Evolutionary conservation across 768 basidiomycete species (phyloP), one percentile per base, ranked within the genome.

Genomic region (Cyclocybe aegerita): DNA sequence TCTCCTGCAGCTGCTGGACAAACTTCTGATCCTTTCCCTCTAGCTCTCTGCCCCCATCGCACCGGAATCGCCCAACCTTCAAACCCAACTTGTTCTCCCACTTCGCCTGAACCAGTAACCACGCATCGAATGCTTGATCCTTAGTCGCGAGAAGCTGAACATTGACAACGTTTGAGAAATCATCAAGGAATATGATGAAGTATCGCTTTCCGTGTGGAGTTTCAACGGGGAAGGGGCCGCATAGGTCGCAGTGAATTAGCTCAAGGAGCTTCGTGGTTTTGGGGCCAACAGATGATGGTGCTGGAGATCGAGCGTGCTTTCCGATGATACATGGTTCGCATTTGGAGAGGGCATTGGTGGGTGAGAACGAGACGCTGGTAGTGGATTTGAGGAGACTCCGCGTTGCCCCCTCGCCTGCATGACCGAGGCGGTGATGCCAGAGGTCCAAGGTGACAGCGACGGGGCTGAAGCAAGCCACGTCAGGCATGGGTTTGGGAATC

Each of bases 131-230:
- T 2, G 41, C 34, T 15, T 58, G 43, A 32, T 53, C 50, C 15
- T 44, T 52, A 4, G 11, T 9, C 3, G 54, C 39, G 5, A 55
- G 37, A 9, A 38, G 32, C 12, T 52, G 41, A 1, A 56, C 14
- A 5, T 56, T 48, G 8, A 16, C n/a, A 9, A 48, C 11, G 11
- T 49, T 45, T 0, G 34, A 29, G 7, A 9, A 31, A 10, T 48
- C 35, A 16, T 56, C 47, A 16, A 52, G 46, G 31, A 56, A 52
- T 7, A 10, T 46, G n/a, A 44, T 15, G 40, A 55, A 23, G 30
- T 46, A 55, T 1, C 39, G 5, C 37, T 55, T 55, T 1, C 40
- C 36, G n/a, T 56, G 50, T 11, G 54, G 54, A 17, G 54, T 56
- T 23, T 17, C 9, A 2, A 52, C 50, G 4, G 50, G n/a, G n/a